Evolutionary conservation across 805 yeast species (phyloP), one percentile per base, ranked within the genome.

Genomic region (Wickerhamomyces silvicola): DNA sequence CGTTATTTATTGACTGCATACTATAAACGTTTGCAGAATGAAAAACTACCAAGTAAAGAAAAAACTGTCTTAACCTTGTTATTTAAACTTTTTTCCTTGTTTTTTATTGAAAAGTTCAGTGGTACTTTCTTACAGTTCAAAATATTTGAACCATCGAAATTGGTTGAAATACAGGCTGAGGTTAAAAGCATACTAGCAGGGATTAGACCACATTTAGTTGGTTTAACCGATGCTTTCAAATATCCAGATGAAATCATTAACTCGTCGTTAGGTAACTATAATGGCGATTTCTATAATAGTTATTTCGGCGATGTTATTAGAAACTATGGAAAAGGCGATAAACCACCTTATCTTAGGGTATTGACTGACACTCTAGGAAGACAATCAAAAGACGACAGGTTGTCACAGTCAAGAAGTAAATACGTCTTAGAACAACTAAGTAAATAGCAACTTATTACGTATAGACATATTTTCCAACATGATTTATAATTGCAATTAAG

Each of bases 261-360:
- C 56, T 77, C 95, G 0, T 78, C 92, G 5, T 70, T 87, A 36
- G 97, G 96, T 28, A 69, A 66, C 36, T 79, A 70, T 58, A 77
- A 82, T 46, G 96, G 96, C 37, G 79, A 87, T 55, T 78, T 84
- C 35, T 87, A 86, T 62, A 77, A 78, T 51, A 77, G 82, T 56
- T 86, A 86, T 62, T 80, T 79, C 37, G 74, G 72, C 49, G 75
- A 76, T 36, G 74, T 78, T 12, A 52, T 62, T 30, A 54, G 56
- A 10, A 63, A 72, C 39, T 75, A 78, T 48, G 55, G 55, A 9
- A 66, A 64, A 38, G 51, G 55, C 14, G 60, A 57, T 22, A 72
- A 74, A 41, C 70, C 79, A n/a, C 75, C 75, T 15, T 72, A 72
- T 43, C 59, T 72, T 23, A 60, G 54, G 28, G 54, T 43, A 8